Evolutionary conservation across 805 yeast genomes (phyloP).

Genomic region (Candida golubevii): DNA sequence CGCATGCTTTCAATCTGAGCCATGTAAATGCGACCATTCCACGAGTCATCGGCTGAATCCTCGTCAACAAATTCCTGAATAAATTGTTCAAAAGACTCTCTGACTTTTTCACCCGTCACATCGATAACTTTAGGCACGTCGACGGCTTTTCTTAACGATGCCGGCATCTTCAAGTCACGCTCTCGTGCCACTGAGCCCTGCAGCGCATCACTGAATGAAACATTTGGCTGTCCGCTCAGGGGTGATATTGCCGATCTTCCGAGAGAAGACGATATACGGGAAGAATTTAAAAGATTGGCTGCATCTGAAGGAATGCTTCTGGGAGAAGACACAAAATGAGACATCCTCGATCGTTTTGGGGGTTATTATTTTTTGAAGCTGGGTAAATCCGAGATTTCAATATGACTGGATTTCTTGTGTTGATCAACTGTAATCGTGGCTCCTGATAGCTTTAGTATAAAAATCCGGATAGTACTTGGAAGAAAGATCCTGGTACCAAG

Average conservation of each 20-base stretch:
- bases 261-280: conserved; percentile 41
- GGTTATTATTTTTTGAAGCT: neutral
- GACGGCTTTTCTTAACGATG: conserved; percentile 15
- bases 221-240: conserved; percentile 20
- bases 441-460: too few relatives aligned
- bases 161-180: conserved; percentile 45
- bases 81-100: conserved; percentile 85
- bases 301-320: conserved; percentile 43
- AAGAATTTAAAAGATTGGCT: conserved; percentile 35
- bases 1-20: conserved; percentile 81
- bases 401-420: too few relatives aligned
- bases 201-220: conserved; percentile 22
- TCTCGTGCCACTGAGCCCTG: conserved; percentile 42
- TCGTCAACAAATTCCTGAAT: conserved; percentile 57
- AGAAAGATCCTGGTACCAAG: neutral
- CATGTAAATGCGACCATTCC: conserved; percentile 59
- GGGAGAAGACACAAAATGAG: conserved; percentile 43
- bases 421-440: too few relatives aligned
- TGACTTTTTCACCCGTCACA: conserved; percentile 88
- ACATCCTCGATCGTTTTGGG: conserved; percentile 21
- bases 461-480: neutral
- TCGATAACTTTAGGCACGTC: conserved; percentile 81
- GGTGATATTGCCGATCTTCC: conserved; percentile 37
- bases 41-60: conserved; percentile 32
- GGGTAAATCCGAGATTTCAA: too few relatives aligned